phyloP scores from a whole-genome alignment of 164 flowering plant genomes.

The Akebia trifoliata region DNA sequence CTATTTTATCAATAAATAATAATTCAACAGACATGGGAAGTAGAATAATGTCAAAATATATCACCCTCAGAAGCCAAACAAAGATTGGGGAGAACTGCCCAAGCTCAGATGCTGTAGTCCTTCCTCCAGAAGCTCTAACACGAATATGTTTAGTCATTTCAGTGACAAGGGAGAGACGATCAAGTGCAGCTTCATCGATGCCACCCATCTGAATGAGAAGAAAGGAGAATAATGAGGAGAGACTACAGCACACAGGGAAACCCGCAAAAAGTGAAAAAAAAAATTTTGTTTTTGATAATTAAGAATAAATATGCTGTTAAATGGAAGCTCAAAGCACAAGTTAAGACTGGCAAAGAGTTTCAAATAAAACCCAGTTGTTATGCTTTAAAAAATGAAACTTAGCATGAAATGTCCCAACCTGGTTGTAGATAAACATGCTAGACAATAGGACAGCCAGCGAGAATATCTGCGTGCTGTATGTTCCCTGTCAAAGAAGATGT shows the following conservation, averaged over 20 bases:
- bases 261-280: neutral
- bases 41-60: neutral
- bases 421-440: slow-evolving; percentile 97
- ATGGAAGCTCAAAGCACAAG: no score
- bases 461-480: slow-evolving; percentile 97
- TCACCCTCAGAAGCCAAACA: slow-evolving; percentile 98
- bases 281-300: neutral
- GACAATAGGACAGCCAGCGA: slow-evolving; percentile 92
- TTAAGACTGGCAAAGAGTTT: neutral
- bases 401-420: slow-evolving; percentile 42
- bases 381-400: neutral
- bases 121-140: slow-evolving; percentile 92
- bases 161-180: slow-evolving; percentile 97
- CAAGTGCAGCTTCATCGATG: slow-evolving; percentile 96
- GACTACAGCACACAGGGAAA: neutral
- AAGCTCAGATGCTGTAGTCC: slow-evolving; percentile 74
- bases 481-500: slow-evolving; percentile 53
- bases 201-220: slow-evolving; percentile 78
- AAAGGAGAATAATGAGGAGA: slow-evolving; percentile 3
- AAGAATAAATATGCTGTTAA: no score
- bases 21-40: neutral
- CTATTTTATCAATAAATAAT: neutral
- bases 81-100: slow-evolving; percentile 98
- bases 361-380: neutral
- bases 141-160: slow-evolving; percentile 99